A percentile compares a stretch with the other conserved stretches of the same genome.
These are phyloP conservation scores for Knufia petricola DNA, from an alignment of 2,329 filamentous ascomycete genomes.

Conservation along the genomic window DNA sequence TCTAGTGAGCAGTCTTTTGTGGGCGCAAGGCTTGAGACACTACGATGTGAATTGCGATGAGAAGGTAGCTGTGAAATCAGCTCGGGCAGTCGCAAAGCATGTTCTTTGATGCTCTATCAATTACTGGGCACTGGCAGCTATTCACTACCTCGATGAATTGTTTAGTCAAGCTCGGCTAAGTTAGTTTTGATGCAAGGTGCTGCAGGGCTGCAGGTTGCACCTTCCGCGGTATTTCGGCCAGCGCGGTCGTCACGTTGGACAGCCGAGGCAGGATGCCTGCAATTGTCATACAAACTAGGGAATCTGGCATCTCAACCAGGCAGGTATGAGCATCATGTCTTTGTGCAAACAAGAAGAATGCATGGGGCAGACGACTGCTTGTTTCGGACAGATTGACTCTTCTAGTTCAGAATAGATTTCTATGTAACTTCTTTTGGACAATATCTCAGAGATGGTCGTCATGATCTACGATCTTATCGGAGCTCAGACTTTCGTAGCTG, in stretches of 20 bases:
- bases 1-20: constrained; percentile 1
- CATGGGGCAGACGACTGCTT: too few species aligned
- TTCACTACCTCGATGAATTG: background rate
- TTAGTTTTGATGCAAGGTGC: background rate
- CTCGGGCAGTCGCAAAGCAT: background rate
- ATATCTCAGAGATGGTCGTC: background rate
- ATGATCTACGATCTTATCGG: background rate
- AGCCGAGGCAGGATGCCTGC: too few species aligned
- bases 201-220: background rate
- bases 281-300: too few species aligned
- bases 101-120: background rate
- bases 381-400: too few species aligned
- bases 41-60: background rate
- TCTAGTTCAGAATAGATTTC: too few species aligned
- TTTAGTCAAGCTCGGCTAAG: background rate
- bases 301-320: too few species aligned
- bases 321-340: too few species aligned
- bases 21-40: background rate
- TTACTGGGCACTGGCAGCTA: background rate
- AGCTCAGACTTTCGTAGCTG: background rate
- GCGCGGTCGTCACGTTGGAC: too few species aligned
- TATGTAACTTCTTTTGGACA: too few species aligned
- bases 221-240: too few species aligned
- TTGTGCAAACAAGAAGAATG: too few species aligned
- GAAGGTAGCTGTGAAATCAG: background rate